Evolutionary conservation across 2,329 filamentous ascomycete genomes (phyloP), one percentile per base, ranked within the genome.

Genomic region (Colletotrichum magnum): DNA sequence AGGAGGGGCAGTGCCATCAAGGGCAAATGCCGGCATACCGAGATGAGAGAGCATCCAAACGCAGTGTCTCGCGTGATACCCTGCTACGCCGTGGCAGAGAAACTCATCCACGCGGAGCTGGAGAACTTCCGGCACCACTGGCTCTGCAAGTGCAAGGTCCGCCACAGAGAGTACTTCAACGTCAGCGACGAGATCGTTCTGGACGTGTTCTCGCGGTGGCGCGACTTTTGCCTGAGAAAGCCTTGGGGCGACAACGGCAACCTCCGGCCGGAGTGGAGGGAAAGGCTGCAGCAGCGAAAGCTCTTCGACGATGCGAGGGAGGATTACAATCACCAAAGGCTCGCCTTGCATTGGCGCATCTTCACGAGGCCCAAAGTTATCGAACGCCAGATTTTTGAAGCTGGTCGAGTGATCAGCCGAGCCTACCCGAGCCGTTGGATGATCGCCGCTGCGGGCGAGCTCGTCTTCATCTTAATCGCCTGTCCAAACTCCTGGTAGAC

Each of bases 121-220:
- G 6, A 5, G 5, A 66, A 62, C 7, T 66, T 62, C n/a, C 41
- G 28, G 6, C 26, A 61, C 24, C 9, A 18, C 5, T 50, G 28
- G 39, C 9, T 2, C 16, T 66, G 64, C 6, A 3, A 3, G 1
- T 66, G 64, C 41, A 16, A 10, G 0, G 24, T 6, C 2, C 32
- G 3, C 5, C 64, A 66, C 15, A 62, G 18, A 2, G 64, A 66
- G 52, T 66, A 66, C 21, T 66, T 62, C 2, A 13, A 48, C 15
- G 64, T 62, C n/a, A 43, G 50, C 21, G 64, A 66, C 10, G 48
- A 62, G 3, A 5, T 50, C 21, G 64, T 58, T 9, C 16, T 61
- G 12, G 48, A 62, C 16, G 64, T 50, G 1, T 60, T 53, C 6
- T 6, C 16, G 13, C 41, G 64, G 39, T 66, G 64, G 64, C 21